These are phyloP conservation scores for Lizonia empirigonia DNA, from an alignment of 2,329 filamentous ascomycete species.

Conservation along the genomic window DNA sequence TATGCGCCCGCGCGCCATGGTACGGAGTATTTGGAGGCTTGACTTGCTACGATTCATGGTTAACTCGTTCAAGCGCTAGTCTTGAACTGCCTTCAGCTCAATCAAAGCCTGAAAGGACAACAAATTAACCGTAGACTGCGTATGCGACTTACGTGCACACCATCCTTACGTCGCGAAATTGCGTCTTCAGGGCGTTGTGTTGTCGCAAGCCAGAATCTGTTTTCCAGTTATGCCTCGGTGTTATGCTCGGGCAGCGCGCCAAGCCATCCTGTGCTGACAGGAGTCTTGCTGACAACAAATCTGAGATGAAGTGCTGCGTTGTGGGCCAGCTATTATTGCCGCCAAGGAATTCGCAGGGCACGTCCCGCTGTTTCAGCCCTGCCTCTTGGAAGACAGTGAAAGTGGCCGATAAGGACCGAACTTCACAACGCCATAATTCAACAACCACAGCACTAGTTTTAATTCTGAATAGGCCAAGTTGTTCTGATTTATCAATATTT, in stretches of 20 bases:
- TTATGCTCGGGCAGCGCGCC: neutral
- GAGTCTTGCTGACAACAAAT: neutral
- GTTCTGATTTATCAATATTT: too few relatives aligned
- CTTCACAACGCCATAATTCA: too few relatives aligned
- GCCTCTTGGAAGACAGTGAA: too few relatives aligned
- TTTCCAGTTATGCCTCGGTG: neutral
- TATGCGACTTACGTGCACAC: neutral
- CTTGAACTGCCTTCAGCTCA: neutral
- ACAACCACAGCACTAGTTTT: too few relatives aligned
- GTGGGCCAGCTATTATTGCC: slow-evolving; percentile 3
- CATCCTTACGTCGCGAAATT: slow-evolving; percentile 2
- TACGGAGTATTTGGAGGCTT: neutral
- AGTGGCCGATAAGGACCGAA: too few relatives aligned
- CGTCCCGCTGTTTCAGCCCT: slow-evolving; percentile 6
- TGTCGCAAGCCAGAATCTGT: neutral
- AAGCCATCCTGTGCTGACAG: neutral
- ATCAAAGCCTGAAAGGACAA: neutral
- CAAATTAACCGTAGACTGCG: neutral
- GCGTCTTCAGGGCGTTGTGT: neutral
- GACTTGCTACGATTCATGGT: neutral
- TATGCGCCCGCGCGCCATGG: neutral
- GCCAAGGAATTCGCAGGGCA: neutral
- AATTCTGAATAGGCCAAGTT: too few relatives aligned
- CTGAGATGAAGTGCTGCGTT: too few relatives aligned
- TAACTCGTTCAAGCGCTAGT: neutral